A percentile compares a stretch with the other conserved stretches of the same genome.
These are phyloP conservation scores for Opeltia flavorubescens DNA, from an alignment of 495 filamentous ascomycete species.

Conservation along the genomic window DNA sequence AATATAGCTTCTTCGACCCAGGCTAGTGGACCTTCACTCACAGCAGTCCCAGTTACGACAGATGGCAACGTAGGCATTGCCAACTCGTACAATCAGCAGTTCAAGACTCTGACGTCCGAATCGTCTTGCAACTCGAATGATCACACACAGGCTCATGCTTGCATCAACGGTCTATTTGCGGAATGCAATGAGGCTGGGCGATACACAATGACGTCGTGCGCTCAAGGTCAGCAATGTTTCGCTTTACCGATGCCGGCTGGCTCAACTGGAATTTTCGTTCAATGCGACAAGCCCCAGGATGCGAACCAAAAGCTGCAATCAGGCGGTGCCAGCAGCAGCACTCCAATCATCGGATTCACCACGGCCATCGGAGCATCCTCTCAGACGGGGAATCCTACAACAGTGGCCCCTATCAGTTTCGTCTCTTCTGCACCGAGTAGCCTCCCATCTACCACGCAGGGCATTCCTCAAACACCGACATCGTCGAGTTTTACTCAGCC, in stretches of 20 bases:
- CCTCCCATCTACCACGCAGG: background rate
- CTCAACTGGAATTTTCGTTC: conserved; percentile 9
- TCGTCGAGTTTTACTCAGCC: background rate
- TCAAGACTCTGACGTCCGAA: conserved; percentile 5
- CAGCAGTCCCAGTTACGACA: background rate
- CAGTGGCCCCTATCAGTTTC: no score
- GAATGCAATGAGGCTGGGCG: conserved; percentile 10
- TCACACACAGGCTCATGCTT: conserved; percentile 6
- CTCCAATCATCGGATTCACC: background rate
- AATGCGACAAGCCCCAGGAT: conserved; percentile 8
- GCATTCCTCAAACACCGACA: background rate
- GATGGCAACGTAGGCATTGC: conserved; percentile 11
- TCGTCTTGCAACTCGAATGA: conserved; percentile 11
- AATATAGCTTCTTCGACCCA: background rate
- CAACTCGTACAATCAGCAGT: conserved; percentile 9
- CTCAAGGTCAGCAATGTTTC: conserved; percentile 11
- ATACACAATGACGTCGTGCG: conserved; percentile 12
- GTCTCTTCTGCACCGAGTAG: no score
- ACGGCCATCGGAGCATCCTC: background rate
- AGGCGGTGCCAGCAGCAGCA: background rate
- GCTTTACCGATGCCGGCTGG: conserved; percentile 10
- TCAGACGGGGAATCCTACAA: background rate
- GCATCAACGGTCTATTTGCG: conserved; percentile 12
- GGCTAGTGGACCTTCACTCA: background rate
- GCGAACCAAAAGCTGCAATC: conserved; percentile 4